A percentile compares a stretch with the other conserved stretches of the same genome.
These are phyloP conservation scores for Hygrophorus pudorinus DNA, from an alignment of 768 basidiomycete species.

Conservation along the genomic window DNA sequence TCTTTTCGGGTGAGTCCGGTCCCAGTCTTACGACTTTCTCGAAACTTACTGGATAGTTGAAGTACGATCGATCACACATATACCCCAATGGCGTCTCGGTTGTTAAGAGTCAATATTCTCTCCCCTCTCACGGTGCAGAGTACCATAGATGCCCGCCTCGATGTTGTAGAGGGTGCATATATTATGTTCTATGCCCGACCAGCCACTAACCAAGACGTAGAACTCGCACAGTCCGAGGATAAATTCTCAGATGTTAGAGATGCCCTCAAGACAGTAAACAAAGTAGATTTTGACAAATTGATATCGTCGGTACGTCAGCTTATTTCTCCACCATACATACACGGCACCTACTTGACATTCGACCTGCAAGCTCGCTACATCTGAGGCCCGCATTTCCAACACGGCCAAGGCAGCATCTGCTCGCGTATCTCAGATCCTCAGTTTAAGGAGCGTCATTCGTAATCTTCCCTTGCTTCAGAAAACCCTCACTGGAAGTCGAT, in stretches of 20 bases:
- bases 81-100: conserved; percentile 83
- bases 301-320: conserved; percentile 48
- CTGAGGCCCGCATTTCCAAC: conserved; percentile 43
- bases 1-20: conserved; percentile 56
- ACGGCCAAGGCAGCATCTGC: conserved; percentile 55
- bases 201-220: conserved; percentile 23
- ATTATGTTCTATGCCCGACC: too few species aligned
- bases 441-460: conserved; percentile 62
- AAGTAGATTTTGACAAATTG: conserved; percentile 83
- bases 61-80: conserved; percentile 74
- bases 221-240: conserved; percentile 71
- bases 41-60: background rate
- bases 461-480: conserved; percentile 53
- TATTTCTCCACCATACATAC: background rate
- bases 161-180: conserved; percentile 68
- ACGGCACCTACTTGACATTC: background rate
- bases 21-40: background rate
- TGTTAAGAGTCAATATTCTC: conserved; percentile 71
- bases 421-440: conserved; percentile 71
- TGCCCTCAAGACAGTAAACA: conserved; percentile 61
- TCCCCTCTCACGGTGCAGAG: conserved; percentile 66
- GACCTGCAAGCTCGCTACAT: conserved; percentile 47
- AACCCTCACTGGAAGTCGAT: conserved; percentile 47
- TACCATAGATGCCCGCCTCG: conserved; percentile 72
- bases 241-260: conserved; percentile 57